phyloP scores from a whole-genome alignment of 495 filamentous ascomycete genomes.

The Podospora fimiseda region DNA sequence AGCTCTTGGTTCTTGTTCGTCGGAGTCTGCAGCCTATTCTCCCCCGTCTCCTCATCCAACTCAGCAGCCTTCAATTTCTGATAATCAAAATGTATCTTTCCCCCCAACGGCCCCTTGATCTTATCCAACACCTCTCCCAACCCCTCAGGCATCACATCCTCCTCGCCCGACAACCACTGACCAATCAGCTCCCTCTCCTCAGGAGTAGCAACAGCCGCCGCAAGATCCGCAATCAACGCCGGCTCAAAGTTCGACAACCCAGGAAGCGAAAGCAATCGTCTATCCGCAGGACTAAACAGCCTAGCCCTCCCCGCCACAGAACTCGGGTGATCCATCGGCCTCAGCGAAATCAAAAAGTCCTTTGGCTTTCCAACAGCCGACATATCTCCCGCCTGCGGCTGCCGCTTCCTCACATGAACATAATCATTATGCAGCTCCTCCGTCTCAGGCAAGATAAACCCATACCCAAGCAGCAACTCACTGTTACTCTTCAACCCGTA shows the following conservation, averaged over 20 bases:
- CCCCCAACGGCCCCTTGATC: slow-evolving; percentile 18
- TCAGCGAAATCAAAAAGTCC: slow-evolving; percentile 37
- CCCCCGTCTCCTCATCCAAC: slow-evolving; percentile 22
- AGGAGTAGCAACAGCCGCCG: slow-evolving; percentile 13
- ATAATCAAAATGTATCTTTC: slow-evolving; percentile 26
- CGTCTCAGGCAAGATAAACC: slow-evolving; percentile 40
- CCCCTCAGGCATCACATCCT: neutral
- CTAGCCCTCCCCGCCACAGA: slow-evolving; percentile 30
- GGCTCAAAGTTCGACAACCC: slow-evolving; percentile 38
- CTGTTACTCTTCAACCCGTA: slow-evolving; percentile 49
- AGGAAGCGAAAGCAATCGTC: slow-evolving; percentile 21
- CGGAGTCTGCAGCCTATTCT: slow-evolving; percentile 15
- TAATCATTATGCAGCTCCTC: slow-evolving; percentile 44
- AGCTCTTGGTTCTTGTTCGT: slow-evolving; percentile 35
- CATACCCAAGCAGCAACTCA: slow-evolving; percentile 49
- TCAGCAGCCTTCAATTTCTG: slow-evolving; percentile 27
- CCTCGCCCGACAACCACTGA: neutral
- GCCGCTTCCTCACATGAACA: slow-evolving; percentile 38
- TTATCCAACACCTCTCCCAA: slow-evolving; percentile 14
- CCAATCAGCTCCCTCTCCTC: slow-evolving; percentile 12
- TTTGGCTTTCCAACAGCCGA: slow-evolving; percentile 12
- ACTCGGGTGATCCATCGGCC: slow-evolving; percentile 30
- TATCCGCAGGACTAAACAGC: slow-evolving; percentile 10
- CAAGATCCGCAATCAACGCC: slow-evolving; percentile 32
- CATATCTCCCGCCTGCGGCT: slow-evolving; percentile 2